Conservation (phyloP, 2,329 filamentous ascomycete genomes). For the Beauveria sp. region DNA sequence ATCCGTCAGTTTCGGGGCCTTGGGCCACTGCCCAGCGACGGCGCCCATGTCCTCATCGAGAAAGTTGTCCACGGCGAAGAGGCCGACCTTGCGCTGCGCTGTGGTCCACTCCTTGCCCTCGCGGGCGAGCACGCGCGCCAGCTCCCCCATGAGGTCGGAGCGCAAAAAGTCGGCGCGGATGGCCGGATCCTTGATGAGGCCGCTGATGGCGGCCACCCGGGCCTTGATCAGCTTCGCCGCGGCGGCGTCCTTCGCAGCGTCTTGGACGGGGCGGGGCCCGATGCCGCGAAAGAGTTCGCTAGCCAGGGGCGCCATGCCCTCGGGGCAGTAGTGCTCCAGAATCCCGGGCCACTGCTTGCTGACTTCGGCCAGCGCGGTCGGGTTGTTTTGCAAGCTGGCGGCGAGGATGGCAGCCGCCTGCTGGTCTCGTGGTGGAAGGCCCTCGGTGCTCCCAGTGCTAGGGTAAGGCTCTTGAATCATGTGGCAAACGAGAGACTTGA, state of each 20-base stretch:
- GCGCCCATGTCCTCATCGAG: constrained; percentile 60
- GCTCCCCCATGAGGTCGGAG: constrained; percentile 43
- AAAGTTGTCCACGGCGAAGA: constrained; percentile 57
- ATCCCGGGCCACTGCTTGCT: constrained; percentile 39
- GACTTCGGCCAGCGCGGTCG: constrained; percentile 47
- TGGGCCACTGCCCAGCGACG: constrained; percentile 48
- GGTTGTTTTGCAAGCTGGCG: constrained; percentile 57
- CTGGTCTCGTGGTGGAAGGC: constrained; percentile 33
- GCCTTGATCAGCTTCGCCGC: constrained; percentile 26
- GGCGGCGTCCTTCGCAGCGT: constrained; percentile 14
- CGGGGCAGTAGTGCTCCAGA: constrained; percentile 30
- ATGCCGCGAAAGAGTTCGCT: constrained; percentile 35
- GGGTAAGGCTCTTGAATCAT: constrained; percentile 28
- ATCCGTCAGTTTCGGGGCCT: constrained; percentile 24
- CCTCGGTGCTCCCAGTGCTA: not conserved
- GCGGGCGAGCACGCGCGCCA: constrained; percentile 45
- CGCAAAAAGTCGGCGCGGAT: constrained; percentile 50
- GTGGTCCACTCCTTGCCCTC: constrained; percentile 40
- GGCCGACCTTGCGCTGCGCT: constrained; percentile 46
- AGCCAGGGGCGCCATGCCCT: constrained; percentile 22
- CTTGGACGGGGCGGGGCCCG: constrained; percentile 21
- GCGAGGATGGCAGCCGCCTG: constrained; percentile 51
- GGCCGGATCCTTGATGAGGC: constrained; percentile 44
- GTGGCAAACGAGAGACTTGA: constrained; percentile 51
- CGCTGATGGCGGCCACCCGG: constrained; percentile 44